A percentile compares a stretch with the other conserved stretches of the same genome.
Conservation (phyloP, 2,329 filamentous ascomycete species). For the Curvularia sp. region DNA sequence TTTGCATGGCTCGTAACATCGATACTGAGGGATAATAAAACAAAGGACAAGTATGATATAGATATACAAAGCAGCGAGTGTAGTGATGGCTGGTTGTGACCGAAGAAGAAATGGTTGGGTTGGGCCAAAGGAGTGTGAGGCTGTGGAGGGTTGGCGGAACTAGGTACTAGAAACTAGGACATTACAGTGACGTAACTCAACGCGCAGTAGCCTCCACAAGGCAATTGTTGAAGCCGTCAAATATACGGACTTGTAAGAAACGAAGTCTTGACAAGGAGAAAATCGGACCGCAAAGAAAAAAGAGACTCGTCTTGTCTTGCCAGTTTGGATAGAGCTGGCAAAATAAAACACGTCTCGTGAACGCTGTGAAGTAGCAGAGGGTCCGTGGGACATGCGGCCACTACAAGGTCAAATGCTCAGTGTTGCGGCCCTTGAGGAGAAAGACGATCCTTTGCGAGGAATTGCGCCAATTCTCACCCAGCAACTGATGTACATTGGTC, state of each 20-base stretch:
- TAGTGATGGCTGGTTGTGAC: slow-evolving; percentile 10
- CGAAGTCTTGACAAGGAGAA: slow-evolving; percentile 13
- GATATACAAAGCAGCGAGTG: slow-evolving; percentile 25
- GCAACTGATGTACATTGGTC: slow-evolving; percentile 11
- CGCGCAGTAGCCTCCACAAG: slow-evolving; percentile 32
- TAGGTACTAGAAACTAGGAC: slow-evolving; percentile 43
- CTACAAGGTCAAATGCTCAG: slow-evolving; percentile 8
- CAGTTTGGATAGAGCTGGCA: slow-evolving; percentile 4
- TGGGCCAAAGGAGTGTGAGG: slow-evolving; percentile 19
- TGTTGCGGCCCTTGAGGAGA: slow-evolving; percentile 5
- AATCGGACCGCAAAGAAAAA: slow-evolving; percentile 15
- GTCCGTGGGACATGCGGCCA: background rate
- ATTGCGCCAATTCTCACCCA: slow-evolving; percentile 10
- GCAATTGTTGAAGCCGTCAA: slow-evolving; percentile 13
- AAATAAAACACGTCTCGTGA: background rate
- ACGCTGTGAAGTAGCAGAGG: background rate
- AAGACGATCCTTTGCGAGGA: slow-evolving; percentile 13
- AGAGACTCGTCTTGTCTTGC: slow-evolving; percentile 1
- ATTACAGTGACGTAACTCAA: slow-evolving; percentile 42
- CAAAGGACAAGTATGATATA: slow-evolving; percentile 12
- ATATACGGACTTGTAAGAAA: slow-evolving; percentile 14
- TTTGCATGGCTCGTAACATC: slow-evolving; percentile 26
- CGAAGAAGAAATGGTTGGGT: slow-evolving; percentile 1
- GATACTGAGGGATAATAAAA: slow-evolving; percentile 12
- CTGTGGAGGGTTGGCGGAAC: slow-evolving; percentile 33